Evolutionary conservation across 306 rosid species (phyloP).

Genomic region (Acacia crassicarpa): DNA sequence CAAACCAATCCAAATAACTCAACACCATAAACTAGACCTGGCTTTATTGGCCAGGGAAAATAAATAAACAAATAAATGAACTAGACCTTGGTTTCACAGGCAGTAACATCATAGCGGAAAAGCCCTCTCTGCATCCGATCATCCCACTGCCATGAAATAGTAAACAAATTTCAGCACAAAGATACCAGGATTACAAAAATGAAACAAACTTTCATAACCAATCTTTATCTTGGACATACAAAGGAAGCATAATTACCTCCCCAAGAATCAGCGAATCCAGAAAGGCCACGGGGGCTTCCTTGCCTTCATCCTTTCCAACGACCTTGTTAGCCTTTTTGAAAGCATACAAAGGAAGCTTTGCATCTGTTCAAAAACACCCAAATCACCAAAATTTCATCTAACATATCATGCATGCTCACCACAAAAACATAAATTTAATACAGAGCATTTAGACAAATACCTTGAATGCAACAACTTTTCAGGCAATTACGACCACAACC

Average conservation of each 20-base stretch:
- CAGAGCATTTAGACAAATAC: conserved; percentile 37
- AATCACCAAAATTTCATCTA: conserved; percentile 37
- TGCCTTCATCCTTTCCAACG: conserved; percentile 35
- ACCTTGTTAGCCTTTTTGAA: conserved; percentile 45
- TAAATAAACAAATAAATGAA: background rate
- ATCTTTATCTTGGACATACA: conserved; percentile 5
- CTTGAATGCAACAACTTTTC: conserved; percentile 76
- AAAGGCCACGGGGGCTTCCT: conserved; percentile 71
- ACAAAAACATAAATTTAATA: conserved; percentile 5
- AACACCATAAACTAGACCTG: conserved; percentile 70
- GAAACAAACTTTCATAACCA: background rate
- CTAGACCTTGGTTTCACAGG: conserved; percentile 88
- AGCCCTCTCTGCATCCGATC: conserved; percentile 91
- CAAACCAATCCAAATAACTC: background rate
- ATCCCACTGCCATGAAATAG: conserved; percentile 69
- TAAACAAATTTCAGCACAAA: conserved; percentile 31
- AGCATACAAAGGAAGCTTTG: conserved; percentile 83
- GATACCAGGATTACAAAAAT: background rate
- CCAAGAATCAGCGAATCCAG: conserved; percentile 87
- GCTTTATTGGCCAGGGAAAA: conserved; percentile 31
- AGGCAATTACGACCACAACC: conserved; percentile 89
- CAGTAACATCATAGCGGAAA: conserved; percentile 93
- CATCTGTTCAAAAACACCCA: conserved; percentile 48
- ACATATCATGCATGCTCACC: background rate
- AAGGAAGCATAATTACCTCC: conserved; percentile 49